Evolutionary conservation across 768 basidiomycete species (phyloP).

Genomic region (Podaxis carcinomalis): DNA sequence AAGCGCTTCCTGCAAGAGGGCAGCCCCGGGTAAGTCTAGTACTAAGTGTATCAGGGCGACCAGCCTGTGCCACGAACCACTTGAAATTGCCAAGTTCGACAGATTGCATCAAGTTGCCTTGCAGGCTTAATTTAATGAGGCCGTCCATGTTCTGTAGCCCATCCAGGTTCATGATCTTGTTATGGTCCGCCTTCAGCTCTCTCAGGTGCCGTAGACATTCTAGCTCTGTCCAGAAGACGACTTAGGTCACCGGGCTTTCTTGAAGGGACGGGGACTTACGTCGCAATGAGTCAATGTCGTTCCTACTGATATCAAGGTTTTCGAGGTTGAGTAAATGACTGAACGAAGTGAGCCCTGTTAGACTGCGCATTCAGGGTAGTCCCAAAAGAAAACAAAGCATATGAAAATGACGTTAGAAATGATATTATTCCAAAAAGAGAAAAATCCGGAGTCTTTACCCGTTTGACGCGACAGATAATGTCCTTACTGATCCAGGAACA

Average conservation of each 20-base stretch:
- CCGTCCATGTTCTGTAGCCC: slow-evolving; percentile 78
- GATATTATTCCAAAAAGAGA: slow-evolving; percentile 10
- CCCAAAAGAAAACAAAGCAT: slow-evolving; percentile 8
- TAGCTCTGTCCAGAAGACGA: slow-evolving; percentile 52
- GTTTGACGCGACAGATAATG: slow-evolving; percentile 75
- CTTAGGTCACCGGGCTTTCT: slow-evolving; percentile 7
- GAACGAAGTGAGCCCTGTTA: slow-evolving; percentile 86
- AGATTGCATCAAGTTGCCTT: slow-evolving; percentile 63
- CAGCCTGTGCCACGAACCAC: slow-evolving; percentile 52
- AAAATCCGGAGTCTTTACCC: slow-evolving; percentile 39
- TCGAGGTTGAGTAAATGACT: slow-evolving; percentile 83
- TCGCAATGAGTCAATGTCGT: slow-evolving; percentile 81
- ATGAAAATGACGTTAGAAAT: slow-evolving; percentile 12
- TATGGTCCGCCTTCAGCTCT: slow-evolving; percentile 88
- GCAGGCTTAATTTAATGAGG: slow-evolving; percentile 79
- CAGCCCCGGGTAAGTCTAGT: slow-evolving; percentile 9
- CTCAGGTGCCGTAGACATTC: slow-evolving; percentile 79
- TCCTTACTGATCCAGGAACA: slow-evolving; percentile 65
- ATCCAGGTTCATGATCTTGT: slow-evolving; percentile 67
- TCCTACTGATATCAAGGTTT: slow-evolving; percentile 85
- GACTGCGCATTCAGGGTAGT: slow-evolving; percentile 34
- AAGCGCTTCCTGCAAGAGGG: slow-evolving; percentile 46
- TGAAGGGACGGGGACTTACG: slow-evolving; percentile 51
- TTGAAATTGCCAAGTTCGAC: slow-evolving; percentile 58
- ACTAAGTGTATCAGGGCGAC: slow-evolving; percentile 14